These are phyloP conservation scores for Dendrobium nobile DNA, from an alignment of 106 monocot genomes.

Conservation along the genomic window DNA sequence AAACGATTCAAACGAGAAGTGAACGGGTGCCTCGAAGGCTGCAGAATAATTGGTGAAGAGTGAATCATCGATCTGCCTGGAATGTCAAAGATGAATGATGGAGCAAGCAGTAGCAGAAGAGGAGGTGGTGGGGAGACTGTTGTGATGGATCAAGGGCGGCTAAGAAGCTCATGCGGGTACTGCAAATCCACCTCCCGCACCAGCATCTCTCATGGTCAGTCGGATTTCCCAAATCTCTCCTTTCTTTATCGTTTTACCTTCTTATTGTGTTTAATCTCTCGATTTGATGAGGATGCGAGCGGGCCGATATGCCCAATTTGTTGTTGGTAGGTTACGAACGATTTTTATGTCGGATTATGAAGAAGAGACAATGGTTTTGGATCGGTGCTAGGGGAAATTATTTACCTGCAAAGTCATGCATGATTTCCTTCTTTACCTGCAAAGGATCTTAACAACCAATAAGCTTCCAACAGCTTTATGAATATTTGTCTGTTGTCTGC, in stretches of 20 bases:
- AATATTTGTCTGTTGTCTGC: not conserved
- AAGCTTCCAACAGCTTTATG: not conserved
- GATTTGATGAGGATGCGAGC: not conserved
- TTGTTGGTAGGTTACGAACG: not conserved
- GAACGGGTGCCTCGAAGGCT: not conserved
- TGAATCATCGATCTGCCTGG: not conserved
- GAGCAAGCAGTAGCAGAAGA: slow-evolving; percentile 31
- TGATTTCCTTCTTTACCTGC: not conserved
- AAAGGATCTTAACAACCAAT: not conserved
- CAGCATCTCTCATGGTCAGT: slow-evolving; percentile 49
- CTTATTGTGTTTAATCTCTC: not conserved
- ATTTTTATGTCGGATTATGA: not conserved
- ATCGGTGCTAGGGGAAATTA: not conserved
- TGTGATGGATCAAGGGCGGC: slow-evolving; percentile 32
- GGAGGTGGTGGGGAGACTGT: slow-evolving; percentile 29
- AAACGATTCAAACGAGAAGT: not conserved
- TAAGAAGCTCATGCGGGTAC: slow-evolving; percentile 48
- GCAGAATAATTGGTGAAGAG: not conserved
- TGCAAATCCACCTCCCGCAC: slow-evolving; percentile 37
- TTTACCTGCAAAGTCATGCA: not conserved
- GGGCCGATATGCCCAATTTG: not conserved
- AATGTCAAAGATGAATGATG: slow-evolving; percentile 15
- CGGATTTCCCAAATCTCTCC: not conserved
- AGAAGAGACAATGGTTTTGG: not conserved
- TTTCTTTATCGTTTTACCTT: not conserved